phyloP scores from a whole-genome alignment of 176 grass and related monocot species.

The Themeda triandra region DNA sequence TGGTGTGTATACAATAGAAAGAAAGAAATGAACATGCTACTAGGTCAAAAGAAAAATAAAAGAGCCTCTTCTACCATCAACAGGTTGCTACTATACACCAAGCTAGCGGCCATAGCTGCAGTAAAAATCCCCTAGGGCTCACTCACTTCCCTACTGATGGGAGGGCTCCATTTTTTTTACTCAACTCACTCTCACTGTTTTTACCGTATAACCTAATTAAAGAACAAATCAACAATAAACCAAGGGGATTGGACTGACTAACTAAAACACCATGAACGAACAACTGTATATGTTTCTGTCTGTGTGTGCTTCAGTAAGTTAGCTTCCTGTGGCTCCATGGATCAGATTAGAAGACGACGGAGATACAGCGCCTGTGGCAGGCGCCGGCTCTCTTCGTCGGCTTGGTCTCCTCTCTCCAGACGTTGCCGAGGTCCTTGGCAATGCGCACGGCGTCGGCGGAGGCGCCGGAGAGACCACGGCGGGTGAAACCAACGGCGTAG shows the following conservation, averaged over 20 bases:
- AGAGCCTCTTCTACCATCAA: conserved; percentile 48
- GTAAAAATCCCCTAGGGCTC: conserved; percentile 60
- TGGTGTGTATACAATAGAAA: not conserved
- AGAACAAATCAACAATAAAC: conserved; percentile 47
- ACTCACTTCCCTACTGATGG: conserved; percentile 46
- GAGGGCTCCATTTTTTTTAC: conserved; percentile 33
- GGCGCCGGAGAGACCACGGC: conserved; percentile 62
- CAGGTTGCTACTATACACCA: conserved; percentile 44
- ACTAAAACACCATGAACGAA: conserved; percentile 16
- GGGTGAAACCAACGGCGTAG: conserved; percentile 90
- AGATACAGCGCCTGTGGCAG: conserved; percentile 78
- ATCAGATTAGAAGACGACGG: conserved; percentile 57
- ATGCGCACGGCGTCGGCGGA: conserved; percentile 76
- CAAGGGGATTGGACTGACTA: conserved; percentile 25
- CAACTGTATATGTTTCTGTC: not conserved
- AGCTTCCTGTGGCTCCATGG: not conserved
- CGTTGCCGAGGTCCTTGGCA: conserved; percentile 53
- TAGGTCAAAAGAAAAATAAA: conserved; percentile 13
- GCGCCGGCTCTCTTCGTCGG: conserved; percentile 48
- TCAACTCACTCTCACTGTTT: not conserved
- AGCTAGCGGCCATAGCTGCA: conserved; percentile 45
- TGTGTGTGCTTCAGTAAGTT: not conserved
- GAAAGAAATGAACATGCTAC: not conserved
- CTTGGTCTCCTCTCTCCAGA: conserved; percentile 85
- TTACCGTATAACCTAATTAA: conserved; percentile 36